A percentile compares a stretch with the other conserved stretches of the same genome.
Evolutionary conservation across 352 stramenopile genomes (phyloP).

Genomic region (Phytophthora pini): DNA sequence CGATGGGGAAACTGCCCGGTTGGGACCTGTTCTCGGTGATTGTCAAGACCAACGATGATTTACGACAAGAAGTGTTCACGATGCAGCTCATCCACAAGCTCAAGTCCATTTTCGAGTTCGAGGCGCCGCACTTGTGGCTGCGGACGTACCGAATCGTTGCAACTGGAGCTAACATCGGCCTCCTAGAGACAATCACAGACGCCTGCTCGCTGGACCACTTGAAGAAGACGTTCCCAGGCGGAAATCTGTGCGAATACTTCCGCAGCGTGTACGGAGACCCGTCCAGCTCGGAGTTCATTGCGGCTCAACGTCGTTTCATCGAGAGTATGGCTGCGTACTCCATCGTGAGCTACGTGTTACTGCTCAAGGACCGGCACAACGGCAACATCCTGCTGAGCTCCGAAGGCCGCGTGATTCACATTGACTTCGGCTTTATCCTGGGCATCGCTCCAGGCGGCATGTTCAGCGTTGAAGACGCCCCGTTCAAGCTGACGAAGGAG

Average conservation of each 20-base stretch:
- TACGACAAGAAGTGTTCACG: slow-evolving; percentile 97
- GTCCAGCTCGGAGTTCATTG: slow-evolving; percentile 47
- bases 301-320: slow-evolving; percentile 94
- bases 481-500: slow-evolving; percentile 99
- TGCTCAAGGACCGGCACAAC: slow-evolving; percentile 99
- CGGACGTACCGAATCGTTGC: slow-evolving; percentile 96
- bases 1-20: slow-evolving; percentile 75
- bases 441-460: slow-evolving; percentile 97
- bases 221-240: slow-evolving; percentile 93
- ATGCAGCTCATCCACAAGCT: slow-evolving; percentile 97
- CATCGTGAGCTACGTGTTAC: slow-evolving; percentile 97
- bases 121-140: slow-evolving; percentile 92
- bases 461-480: slow-evolving; percentile 97
- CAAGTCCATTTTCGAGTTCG: slow-evolving; percentile 94
- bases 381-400: slow-evolving; percentile 98
- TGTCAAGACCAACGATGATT: slow-evolving; percentile 98
- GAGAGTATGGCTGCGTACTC: slow-evolving; percentile 96
- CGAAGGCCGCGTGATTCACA: slow-evolving; percentile 97
- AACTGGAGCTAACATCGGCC: slow-evolving; percentile 92
- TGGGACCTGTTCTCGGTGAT: slow-evolving; percentile 95
- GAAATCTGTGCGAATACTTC: slow-evolving; percentile 93
- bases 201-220: slow-evolving; percentile 96
- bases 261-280: slow-evolving; percentile 57
- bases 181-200: slow-evolving; percentile 97
- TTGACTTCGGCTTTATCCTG: slow-evolving; percentile 99